Evolutionary conservation across 148 eudicot genomes (phyloP), one percentile per base, ranked within the genome.

Genomic region (Camellia sinensis): DNA sequence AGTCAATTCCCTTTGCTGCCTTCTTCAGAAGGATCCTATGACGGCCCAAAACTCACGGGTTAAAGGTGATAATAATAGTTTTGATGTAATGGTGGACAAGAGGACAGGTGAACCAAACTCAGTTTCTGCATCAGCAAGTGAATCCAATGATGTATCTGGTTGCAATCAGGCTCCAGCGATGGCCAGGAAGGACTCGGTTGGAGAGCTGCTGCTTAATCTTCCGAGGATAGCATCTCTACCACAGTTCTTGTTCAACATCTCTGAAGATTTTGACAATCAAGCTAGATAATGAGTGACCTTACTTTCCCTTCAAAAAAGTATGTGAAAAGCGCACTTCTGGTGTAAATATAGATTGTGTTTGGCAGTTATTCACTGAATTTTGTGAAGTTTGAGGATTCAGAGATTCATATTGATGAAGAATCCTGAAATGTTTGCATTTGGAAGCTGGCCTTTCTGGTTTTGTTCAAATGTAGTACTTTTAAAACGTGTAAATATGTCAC

Each of bases 141-240:
- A 83, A 67, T 11, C 67, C 2, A 74, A 78, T 57, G 80, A 87
- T 68, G 43, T 57, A 13, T 80, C 77, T 18, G 84, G 67, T 40
- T 13, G 15, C 54, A 84, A 82, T 67, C 85, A 74, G 71, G 85
- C 78, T 45, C 41, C 91, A 45, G 76, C 87, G 46, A 89, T 95
- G 88, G 75, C 92, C 0, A 86, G 96, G 87, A 90, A 85, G 77
- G 98, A 95, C 75, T 95, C 98, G 0, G 88, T 95, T 46, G 96
- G 91, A 3, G 98, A 95, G 79, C 71, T 95, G 84, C 91, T 95
- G 80, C 93, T 90, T 7, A 86, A 88, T 82, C 98, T 95, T 68
- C 98, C 98, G 0, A 88, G 98, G 83, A 93, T 95, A 59, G 92
- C 98, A 44, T 95, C 98, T 64, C 67, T 95, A 37, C 98, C 98